Conservation (phyloP, 371 early-diverging fungal genomes). For the Mortierella sp. region DNA sequence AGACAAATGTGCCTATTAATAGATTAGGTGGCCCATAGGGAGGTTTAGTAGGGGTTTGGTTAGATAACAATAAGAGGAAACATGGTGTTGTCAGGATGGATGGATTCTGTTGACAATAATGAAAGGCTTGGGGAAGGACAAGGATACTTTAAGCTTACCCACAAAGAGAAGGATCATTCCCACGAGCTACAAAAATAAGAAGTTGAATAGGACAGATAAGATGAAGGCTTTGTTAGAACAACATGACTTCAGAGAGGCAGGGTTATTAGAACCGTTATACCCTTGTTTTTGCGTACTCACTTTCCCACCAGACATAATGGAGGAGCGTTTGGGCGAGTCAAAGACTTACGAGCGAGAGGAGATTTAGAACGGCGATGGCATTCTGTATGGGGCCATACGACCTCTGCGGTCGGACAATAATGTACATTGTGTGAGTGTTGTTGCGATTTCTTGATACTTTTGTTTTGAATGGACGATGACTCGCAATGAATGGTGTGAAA, state of each 20-base stretch:
- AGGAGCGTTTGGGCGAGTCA: neutral
- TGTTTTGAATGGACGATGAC: neutral
- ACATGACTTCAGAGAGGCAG: neutral
- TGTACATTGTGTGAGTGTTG: constrained; percentile 30
- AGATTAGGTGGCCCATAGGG: neutral
- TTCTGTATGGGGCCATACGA: constrained; percentile 54
- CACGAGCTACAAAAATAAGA: constrained; percentile 31
- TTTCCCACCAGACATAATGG: neutral
- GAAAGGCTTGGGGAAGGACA: too few relatives aligned
- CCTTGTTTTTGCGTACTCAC: neutral
- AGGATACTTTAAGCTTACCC: constrained; percentile 21
- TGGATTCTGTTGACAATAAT: neutral
- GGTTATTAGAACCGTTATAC: neutral
- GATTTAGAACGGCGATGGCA: constrained; percentile 55
- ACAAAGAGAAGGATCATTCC: constrained; percentile 57
- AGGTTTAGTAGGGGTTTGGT: neutral
- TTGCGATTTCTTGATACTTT: neutral
- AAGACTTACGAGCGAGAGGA: constrained; percentile 50
- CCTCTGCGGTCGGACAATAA: constrained; percentile 37
- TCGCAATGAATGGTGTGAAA: neutral
- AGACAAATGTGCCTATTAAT: constrained; percentile 47
- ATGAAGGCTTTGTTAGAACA: neutral
- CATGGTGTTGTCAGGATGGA: neutral
- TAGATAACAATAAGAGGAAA: neutral
- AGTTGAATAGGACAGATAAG: neutral